Evolutionary conservation across 768 basidiomycete species (phyloP).

Genomic region (Lentinula guzmanii): DNA sequence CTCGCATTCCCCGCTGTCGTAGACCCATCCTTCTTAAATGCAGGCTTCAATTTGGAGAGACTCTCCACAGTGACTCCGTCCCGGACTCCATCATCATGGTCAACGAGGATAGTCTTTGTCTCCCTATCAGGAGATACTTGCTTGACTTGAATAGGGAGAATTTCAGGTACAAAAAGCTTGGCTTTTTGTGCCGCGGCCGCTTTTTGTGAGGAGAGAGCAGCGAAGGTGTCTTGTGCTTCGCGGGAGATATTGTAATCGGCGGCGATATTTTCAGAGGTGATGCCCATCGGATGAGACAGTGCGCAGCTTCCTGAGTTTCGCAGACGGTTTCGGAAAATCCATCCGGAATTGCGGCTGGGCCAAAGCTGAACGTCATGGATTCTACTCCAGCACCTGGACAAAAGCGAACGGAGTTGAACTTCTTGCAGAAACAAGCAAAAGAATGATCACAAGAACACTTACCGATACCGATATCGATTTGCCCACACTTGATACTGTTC

Average conservation of each 20-base stretch:
- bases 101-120: conserved; percentile 62
- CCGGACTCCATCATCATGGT: conserved; percentile 80
- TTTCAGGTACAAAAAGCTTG: conserved; percentile 80
- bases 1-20: conserved; percentile 87
- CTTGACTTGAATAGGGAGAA: conserved; percentile 74
- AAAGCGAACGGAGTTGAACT: not conserved
- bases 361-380: conserved; percentile 81
- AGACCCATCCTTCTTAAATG: conserved; percentile 67
- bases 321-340: conserved; percentile 62
- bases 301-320: conserved; percentile 60
- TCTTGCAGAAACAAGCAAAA: not conserved
- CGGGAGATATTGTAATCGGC: conserved; percentile 70
- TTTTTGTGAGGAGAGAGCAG: conserved; percentile 79
- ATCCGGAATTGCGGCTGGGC: conserved; percentile 48
- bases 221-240: conserved; percentile 73
- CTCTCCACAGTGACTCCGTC: conserved; percentile 81
- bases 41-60: conserved; percentile 75
- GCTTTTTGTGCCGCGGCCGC: conserved; percentile 76
- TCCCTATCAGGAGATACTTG: conserved; percentile 70
- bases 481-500: conserved; percentile 67
- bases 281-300: conserved; percentile 86
- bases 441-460: not conserved
- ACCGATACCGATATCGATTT: conserved; percentile 85
- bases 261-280: conserved; percentile 91
- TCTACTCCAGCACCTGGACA: conserved; percentile 68